Evolutionary conservation across 169 alveolate genomes (phyloP), one percentile per base, ranked within the genome.

Genomic region (Plasmodium fragile): DNA sequence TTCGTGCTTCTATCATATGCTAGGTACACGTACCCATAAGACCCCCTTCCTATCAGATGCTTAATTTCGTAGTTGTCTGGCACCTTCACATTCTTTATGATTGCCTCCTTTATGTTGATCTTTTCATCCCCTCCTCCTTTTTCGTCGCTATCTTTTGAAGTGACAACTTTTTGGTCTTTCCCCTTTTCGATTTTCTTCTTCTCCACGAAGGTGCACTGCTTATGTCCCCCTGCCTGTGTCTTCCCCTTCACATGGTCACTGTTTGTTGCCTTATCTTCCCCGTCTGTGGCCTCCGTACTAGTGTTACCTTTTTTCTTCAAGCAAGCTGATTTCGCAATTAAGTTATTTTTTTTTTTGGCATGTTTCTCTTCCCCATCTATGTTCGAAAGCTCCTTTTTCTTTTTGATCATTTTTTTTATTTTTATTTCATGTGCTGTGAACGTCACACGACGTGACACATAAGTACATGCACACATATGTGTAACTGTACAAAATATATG

Each of bases 11-110:
- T 84, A 79, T 98, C 98, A 45, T 94, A 94, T n/a, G 99, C 99
- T 71, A 96, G 94, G 94, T 98, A 96, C 10, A 98, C 99, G 39
- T 96, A 97, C 10, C 99, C 99, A 92, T 98, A 98, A 4, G 99
- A 97, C 16, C 99, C 99, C 7, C 98, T 96, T 28, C 99, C 99
- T 34, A 98, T 97, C 94, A 97, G 94, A 45, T 97, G 98, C 28
- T 97, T 95, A n/a, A 98, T 94, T 92, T 97, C 97, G 75, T 98
- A 98, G 77, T 98, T 95, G 39, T 96, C 98, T 0, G 98, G 98
- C 10, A 97, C 93, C 41, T 49, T 39, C 36, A 84, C 93, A 59
- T 84, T 84, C 84, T 73, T 84, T 45, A 84, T 84, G 18, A 84
- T 84, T 11, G 93, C 93, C 41, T 84, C 93, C 59, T 84, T 84